Conservation (phyloP, 2,329 filamentous ascomycete species). For the Penicillium palitans region DNA sequence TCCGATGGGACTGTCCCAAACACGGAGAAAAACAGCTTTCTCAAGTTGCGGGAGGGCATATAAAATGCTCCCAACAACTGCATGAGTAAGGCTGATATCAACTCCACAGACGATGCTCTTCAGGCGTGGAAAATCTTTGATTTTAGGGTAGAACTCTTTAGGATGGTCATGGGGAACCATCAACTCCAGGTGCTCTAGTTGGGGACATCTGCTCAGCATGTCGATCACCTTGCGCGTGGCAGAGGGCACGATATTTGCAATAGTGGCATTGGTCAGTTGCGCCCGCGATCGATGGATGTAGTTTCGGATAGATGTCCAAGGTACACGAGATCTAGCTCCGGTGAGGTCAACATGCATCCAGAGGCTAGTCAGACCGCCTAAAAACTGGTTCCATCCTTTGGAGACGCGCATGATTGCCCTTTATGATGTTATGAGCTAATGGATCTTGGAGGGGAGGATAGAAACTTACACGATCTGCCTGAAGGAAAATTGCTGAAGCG, state of each 20-base stretch:
- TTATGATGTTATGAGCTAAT: slow-evolving; percentile 2
- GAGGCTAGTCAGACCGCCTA: slow-evolving; percentile 48
- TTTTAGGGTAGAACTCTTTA: slow-evolving; percentile 28
- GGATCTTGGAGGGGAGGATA: background rate
- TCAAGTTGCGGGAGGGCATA: slow-evolving; percentile 31
- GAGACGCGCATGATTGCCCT: slow-evolving; percentile 56
- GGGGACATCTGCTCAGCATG: slow-evolving; percentile 37
- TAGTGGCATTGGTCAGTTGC: slow-evolving; percentile 33
- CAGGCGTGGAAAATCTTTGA: slow-evolving; percentile 29
- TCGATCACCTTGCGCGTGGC: slow-evolving; percentile 31
- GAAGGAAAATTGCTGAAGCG: slow-evolving; percentile 56
- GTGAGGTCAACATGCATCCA: slow-evolving; percentile 58
- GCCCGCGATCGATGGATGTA: slow-evolving; percentile 40
- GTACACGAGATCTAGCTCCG: slow-evolving; percentile 46
- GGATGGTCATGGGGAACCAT: slow-evolving; percentile 18
- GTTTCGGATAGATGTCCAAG: slow-evolving; percentile 34
- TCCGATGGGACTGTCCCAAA: slow-evolving; percentile 11
- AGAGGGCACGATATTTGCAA: slow-evolving; percentile 31
- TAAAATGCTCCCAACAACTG: slow-evolving; percentile 29
- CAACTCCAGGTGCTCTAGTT: slow-evolving; percentile 36
- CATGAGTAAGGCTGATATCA: slow-evolving; percentile 28
- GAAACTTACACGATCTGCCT: slow-evolving; percentile 48
- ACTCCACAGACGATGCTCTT: slow-evolving; percentile 29
- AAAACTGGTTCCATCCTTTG: slow-evolving; percentile 55
- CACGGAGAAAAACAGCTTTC: slow-evolving; percentile 27